Conservation (phyloP, 768 basidiomycete species). For the Mycena belliarum region DNA sequence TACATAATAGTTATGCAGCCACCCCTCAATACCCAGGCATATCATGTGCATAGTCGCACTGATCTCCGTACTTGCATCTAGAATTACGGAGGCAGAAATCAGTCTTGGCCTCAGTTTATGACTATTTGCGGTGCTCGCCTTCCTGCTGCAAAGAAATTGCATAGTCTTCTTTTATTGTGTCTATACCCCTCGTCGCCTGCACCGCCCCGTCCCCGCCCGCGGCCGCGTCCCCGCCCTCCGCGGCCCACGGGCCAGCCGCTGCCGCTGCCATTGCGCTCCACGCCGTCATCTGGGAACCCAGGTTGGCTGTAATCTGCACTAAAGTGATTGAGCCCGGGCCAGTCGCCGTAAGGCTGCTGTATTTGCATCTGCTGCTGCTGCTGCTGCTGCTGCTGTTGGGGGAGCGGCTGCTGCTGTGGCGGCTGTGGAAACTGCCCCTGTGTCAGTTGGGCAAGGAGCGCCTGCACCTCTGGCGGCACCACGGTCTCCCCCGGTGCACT, state of each 20-base stretch:
- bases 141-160: constrained; percentile 89
- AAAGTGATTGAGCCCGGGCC: constrained; percentile 41
- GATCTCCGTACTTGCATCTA: constrained; percentile 89
- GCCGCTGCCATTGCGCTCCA: constrained; percentile 41
- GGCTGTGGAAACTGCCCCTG: constrained; percentile 28
- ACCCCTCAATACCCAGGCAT: constrained; percentile 22
- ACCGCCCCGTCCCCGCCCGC: constrained; percentile 60
- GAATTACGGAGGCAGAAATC: constrained; percentile 47
- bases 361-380: constrained; percentile 5
- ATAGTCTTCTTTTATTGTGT: constrained; percentile 85
- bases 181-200: constrained; percentile 64
- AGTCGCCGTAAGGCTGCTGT: constrained; percentile 37
- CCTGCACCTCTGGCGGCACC: constrained; percentile 60
- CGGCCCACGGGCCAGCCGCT: constrained; percentile 40
- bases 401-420: not conserved
- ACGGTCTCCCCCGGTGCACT: constrained; percentile 35
- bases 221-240: constrained; percentile 53
- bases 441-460: constrained; percentile 41
- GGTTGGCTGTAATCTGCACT: constrained; percentile 52
- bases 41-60: constrained; percentile 83
- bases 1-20: not conserved
- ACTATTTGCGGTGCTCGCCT: constrained; percentile 74
- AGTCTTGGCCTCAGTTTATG: constrained; percentile 40
- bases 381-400: constrained; percentile 5
- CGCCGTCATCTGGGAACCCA: constrained; percentile 46